Evolutionary conservation across 345 rosid genomes (phyloP).

Genomic region (Erucastrum elatum): DNA sequence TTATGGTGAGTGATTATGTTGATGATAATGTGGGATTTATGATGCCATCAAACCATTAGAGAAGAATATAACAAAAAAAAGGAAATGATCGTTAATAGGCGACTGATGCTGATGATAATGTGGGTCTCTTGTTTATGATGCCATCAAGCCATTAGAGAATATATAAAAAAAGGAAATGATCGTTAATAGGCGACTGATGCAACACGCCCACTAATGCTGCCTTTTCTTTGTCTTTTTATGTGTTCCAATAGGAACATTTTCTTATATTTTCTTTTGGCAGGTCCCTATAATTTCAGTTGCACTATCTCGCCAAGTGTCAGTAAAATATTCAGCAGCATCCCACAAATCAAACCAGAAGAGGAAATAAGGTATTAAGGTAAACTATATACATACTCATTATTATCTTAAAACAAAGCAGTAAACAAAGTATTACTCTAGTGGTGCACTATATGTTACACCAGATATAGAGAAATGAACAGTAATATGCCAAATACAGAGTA

Average conservation of each 20-base stretch:
- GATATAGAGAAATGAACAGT: no score
- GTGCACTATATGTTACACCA: no score
- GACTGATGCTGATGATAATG: slow-evolving; percentile 38
- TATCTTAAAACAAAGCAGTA: background rate
- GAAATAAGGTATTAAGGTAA: background rate
- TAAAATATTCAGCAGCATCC: slow-evolving; percentile 12
- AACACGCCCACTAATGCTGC: slow-evolving; percentile 37
- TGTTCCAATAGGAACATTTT: slow-evolving; percentile 29
- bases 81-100: slow-evolving; percentile 20
- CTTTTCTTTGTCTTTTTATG: slow-evolving; percentile 33
- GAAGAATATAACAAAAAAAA: slow-evolving; percentile 30
- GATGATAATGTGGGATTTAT: slow-evolving; percentile 44
- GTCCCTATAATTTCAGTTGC: slow-evolving; percentile 13
- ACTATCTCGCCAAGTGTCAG: slow-evolving; percentile 5
- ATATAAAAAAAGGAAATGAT: slow-evolving; percentile 9
- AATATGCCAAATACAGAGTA: no score
- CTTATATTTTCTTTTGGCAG: slow-evolving; percentile 30
- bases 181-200: slow-evolving; percentile 29
- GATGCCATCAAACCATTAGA: slow-evolving; percentile 71
- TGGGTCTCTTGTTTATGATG: slow-evolving; percentile 47
- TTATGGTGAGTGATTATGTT: slow-evolving; percentile 47
- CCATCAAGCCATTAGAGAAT: slow-evolving; percentile 60
- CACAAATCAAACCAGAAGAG: slow-evolving; percentile 7
- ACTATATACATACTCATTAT: background rate
- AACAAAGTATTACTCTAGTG: background rate